These are phyloP conservation scores for Caulochytrium protostelioides DNA, from an alignment of 371 early-diverging fungal species.

Conservation along the genomic window DNA sequence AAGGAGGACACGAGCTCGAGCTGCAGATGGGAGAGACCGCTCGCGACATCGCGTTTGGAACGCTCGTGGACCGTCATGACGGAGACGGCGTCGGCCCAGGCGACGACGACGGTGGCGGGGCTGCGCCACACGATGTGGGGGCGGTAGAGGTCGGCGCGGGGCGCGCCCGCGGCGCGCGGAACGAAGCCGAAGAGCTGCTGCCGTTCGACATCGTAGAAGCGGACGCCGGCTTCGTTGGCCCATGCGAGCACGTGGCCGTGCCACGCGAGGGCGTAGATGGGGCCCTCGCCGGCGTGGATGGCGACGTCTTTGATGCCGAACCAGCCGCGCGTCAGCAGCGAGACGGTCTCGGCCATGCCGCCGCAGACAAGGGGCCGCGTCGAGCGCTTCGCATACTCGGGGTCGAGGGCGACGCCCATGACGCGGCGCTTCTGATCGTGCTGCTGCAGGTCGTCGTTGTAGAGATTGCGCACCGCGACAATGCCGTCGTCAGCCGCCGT, in stretches of 20 bases:
- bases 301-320: slow-evolving; percentile 38
- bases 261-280: slow-evolving; percentile 71
- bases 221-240: slow-evolving; percentile 75
- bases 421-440: slow-evolving; percentile 68
- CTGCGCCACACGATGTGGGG: slow-evolving; percentile 71
- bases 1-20: no score
- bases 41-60: slow-evolving; percentile 14
- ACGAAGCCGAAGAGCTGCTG: slow-evolving; percentile 59
- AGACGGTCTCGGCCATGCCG: slow-evolving; percentile 67
- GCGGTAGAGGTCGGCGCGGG: slow-evolving; percentile 64
- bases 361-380: slow-evolving; percentile 67
- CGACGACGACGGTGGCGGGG: slow-evolving; percentile 50
- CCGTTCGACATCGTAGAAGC: slow-evolving; percentile 49
- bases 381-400: slow-evolving; percentile 45
- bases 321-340: slow-evolving; percentile 36
- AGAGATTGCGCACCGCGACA: slow-evolving; percentile 23
- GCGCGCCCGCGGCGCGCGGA: slow-evolving; percentile 50
- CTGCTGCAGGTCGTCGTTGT: slow-evolving; percentile 29
- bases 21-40: no score
- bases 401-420: slow-evolving; percentile 70
- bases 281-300: slow-evolving; percentile 65
- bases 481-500: slow-evolving; percentile 82
- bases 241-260: slow-evolving; percentile 60
- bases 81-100: slow-evolving; percentile 62
- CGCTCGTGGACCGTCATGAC: slow-evolving; percentile 17